Percentiles rank a stretch among this genome's conserved stretches.
Conservation (phyloP, 2,329 filamentous ascomycete species). For the Madurella fahalii region DNA sequence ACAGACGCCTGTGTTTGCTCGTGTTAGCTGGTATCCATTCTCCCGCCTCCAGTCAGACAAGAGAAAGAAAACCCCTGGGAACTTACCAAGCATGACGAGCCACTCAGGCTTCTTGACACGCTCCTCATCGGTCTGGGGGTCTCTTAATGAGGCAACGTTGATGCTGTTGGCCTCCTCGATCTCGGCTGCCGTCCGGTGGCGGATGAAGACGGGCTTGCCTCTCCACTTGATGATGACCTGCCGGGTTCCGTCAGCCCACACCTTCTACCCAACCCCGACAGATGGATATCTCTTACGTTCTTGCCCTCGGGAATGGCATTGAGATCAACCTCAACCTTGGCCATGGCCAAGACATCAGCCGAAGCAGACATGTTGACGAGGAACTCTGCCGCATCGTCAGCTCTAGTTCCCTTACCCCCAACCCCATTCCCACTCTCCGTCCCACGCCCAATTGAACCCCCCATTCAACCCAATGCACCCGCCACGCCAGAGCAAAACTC, state of each 20-base stretch:
- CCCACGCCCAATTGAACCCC: not conserved
- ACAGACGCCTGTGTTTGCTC: conserved; percentile 72
- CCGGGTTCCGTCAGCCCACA: conserved; percentile 1
- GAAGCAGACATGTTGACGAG: conserved; percentile 99
- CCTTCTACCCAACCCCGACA: not conserved
- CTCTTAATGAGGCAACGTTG: conserved; percentile 77
- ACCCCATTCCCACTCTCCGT: not conserved
- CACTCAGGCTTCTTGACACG: conserved; percentile 98
- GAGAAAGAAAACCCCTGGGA: not conserved
- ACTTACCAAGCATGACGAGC: conserved; percentile 93
- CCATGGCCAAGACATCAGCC: conserved; percentile 96
- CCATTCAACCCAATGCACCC: conserved; percentile 8
- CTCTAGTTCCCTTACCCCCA: not conserved
- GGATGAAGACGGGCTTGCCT: conserved; percentile 99
- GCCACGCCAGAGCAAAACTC: conserved; percentile 39
- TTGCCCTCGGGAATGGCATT: conserved; percentile 94
- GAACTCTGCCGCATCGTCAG: conserved; percentile 66
- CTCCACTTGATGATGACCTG: conserved; percentile 99
- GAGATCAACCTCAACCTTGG: conserved; percentile 98
- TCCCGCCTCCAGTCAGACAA: not conserved
- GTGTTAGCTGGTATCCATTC: conserved; percentile 23
- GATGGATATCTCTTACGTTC: conserved; percentile 68
- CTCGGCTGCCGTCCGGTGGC: conserved; percentile 89
- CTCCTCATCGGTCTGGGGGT: conserved; percentile 85
- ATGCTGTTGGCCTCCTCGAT: conserved; percentile 92